phyloP scores from a whole-genome alignment of 75 land plant genomes.

The Cunninghamia lanceolata region DNA sequence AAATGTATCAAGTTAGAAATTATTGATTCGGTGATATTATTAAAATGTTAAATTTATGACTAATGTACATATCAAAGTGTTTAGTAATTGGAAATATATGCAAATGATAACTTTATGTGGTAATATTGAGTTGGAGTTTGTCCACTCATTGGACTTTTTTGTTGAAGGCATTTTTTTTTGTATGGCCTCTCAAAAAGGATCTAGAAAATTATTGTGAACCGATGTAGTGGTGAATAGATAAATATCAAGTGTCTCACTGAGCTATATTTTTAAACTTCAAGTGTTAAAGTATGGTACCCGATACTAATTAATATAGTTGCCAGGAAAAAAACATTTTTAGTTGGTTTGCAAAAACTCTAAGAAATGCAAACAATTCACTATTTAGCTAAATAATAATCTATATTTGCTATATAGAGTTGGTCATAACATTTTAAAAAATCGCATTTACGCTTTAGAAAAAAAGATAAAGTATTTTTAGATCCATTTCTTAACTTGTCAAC shows the following conservation, averaged over 20 bases:
- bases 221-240: conserved; percentile 98
- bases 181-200: conserved; percentile 95
- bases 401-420: not conserved
- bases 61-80: not conserved
- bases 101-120: conserved; percentile 99
- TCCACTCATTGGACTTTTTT: conserved; percentile 94
- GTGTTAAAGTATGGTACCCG: not conserved
- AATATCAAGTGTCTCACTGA: not conserved
- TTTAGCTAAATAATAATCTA: not conserved
- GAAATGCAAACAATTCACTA: not conserved
- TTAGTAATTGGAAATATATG: not conserved
- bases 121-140: conserved; percentile 96
- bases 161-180: conserved; percentile 98
- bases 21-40: not conserved
- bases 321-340: not conserved
- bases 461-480: not conserved
- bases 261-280: not conserved
- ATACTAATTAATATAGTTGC: not conserved
- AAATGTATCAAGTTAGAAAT: conserved; percentile 92
- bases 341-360: not conserved
- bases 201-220: conserved; percentile 97
- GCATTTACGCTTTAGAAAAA: not conserved
- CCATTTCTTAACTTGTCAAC: not conserved
- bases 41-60: not conserved
- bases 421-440: not conserved